These are phyloP conservation scores for Gossypium gossypioides DNA, from an alignment of 441 rosid genomes.

Conservation along the genomic window DNA sequence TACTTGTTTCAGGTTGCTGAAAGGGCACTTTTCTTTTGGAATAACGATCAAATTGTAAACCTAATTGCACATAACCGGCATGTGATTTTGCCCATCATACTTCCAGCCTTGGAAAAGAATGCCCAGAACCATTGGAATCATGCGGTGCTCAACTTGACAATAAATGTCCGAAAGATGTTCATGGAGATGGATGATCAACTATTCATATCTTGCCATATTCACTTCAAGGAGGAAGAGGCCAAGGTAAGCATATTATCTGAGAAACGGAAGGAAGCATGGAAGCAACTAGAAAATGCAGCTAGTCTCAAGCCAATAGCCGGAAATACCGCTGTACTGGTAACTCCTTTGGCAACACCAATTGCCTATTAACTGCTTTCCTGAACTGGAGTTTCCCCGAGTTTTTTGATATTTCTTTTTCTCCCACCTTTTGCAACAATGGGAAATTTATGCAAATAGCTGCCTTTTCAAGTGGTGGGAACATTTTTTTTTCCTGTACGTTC, in stretches of 20 bases:
- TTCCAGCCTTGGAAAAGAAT: conserved; percentile 70
- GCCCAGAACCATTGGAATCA: conserved; percentile 76
- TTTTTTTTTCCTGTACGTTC: conserved; percentile 15
- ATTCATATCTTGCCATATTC: conserved; percentile 56
- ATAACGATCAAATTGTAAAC: conserved; percentile 81
- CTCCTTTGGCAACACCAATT: conserved; percentile 52
- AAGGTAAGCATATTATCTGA: conserved; percentile 35
- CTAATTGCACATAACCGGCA: conserved; percentile 60
- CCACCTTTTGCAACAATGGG: not conserved
- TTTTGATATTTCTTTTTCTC: not conserved
- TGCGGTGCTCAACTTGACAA: conserved; percentile 60
- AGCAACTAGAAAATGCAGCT: conserved; percentile 52
- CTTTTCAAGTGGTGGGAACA: conserved; percentile 15
- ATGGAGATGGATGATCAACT: conserved; percentile 73
- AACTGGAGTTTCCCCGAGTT: not conserved
- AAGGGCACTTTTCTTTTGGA: conserved; percentile 86
- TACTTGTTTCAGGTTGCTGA: conserved; percentile 65
- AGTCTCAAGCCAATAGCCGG: conserved; percentile 56
- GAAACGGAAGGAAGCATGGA: conserved; percentile 66
- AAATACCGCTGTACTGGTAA: conserved; percentile 62
- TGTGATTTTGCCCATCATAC: conserved; percentile 57
- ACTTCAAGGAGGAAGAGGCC: conserved; percentile 54
- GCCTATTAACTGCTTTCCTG: conserved; percentile 34
- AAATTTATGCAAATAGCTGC: conserved; percentile 15
- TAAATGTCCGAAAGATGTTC: conserved; percentile 67